These are phyloP conservation scores for Colletotrichum ledebouriae DNA, from an alignment of 2,329 filamentous ascomycete species.

Conservation along the genomic window DNA sequence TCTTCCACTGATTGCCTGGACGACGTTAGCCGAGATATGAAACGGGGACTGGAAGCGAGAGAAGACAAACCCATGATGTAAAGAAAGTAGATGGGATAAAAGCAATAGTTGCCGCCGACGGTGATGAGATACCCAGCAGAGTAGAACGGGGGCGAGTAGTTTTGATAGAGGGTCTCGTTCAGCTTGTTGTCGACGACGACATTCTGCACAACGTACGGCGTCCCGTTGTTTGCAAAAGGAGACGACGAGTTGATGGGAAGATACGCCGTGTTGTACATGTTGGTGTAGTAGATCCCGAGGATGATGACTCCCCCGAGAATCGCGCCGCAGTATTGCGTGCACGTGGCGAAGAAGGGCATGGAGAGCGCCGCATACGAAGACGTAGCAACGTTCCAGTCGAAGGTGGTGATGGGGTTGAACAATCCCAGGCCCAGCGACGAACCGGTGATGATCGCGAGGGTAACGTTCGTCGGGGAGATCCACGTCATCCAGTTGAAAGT, in stretches of 20 bases:
- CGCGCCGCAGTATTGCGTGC: conserved; percentile 52
- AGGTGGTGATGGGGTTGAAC: conserved; percentile 64
- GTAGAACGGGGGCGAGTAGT: conserved; percentile 61
- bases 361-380: conserved; percentile 55
- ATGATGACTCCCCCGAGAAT: conserved; percentile 56
- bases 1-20: conserved; percentile 54
- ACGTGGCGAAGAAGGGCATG: conserved; percentile 57
- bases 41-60: rapidly evolving
- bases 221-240: conserved; percentile 60
- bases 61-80: conserved; percentile 52
- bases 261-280: conserved; percentile 59
- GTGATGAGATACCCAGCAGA: conserved; percentile 58
- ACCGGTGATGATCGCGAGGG: conserved; percentile 59
- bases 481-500: conserved; percentile 65
- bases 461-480: conserved; percentile 61
- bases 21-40: neutral
- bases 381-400: conserved; percentile 63
- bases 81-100: conserved; percentile 59
- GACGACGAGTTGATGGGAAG: conserved; percentile 63
- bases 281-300: conserved; percentile 57
- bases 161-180: conserved; percentile 54
- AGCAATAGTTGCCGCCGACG: conserved; percentile 58
- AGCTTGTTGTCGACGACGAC: conserved; percentile 55
- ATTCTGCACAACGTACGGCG: conserved; percentile 51
- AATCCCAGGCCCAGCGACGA: conserved; percentile 55